Evolutionary conservation across 2,329 filamentous ascomycete genomes (phyloP).

Genomic region (Trichoderma gracile): DNA sequence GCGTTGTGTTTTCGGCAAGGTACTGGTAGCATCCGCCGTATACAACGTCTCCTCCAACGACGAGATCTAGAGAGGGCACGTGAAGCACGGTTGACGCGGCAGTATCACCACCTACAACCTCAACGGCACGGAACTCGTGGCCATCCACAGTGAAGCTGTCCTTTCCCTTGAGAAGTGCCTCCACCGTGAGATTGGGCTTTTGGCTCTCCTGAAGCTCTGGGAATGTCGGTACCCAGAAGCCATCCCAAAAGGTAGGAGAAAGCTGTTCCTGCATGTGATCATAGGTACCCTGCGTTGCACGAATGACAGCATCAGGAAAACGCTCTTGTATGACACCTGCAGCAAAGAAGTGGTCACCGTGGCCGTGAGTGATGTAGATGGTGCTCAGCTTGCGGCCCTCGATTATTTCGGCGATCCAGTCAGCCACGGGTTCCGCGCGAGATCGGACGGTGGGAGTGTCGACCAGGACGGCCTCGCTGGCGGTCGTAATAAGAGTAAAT

Average conservation of each 20-base stretch:
- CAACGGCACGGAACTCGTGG: conserved; percentile 12
- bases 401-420: conserved; percentile 8
- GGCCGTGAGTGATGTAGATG: conserved; percentile 18
- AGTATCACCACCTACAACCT: conserved; percentile 4
- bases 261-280: conserved; percentile 10
- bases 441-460: conserved; percentile 2
- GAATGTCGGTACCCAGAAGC: neutral
- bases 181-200: neutral
- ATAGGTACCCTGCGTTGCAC: conserved; percentile 11
- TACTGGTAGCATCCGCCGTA: conserved; percentile 1
- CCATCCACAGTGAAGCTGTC: neutral
- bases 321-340: neutral
- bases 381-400: conserved; percentile 2
- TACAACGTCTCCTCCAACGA: conserved; percentile 9
- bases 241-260: neutral
- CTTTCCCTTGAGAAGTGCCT: neutral
- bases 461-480: neutral
- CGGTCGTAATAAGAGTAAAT: conserved; percentile 4
- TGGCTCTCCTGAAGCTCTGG: neutral
- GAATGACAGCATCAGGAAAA: neutral
- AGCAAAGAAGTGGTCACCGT: conserved; percentile 10
- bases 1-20: conserved; percentile 8
- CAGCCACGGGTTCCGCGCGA: conserved; percentile 3
- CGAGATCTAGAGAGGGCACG: neutral
- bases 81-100: conserved; percentile 2